Conservation (phyloP, 2,329 filamentous ascomycete genomes). For the Aspergillus sp. region DNA sequence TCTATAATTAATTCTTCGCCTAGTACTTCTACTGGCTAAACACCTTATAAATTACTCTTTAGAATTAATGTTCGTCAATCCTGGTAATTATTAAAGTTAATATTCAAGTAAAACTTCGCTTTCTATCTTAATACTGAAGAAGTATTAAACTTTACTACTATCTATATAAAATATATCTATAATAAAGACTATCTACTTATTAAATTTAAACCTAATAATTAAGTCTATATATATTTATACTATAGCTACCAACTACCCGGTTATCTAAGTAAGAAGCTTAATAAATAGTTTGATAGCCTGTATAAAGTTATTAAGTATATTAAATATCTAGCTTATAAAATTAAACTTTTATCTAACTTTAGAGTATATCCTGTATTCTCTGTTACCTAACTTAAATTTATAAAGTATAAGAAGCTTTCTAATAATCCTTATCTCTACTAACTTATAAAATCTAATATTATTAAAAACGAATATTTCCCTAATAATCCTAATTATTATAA, state of each 20-base stretch:
- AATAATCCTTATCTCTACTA: not conserved
- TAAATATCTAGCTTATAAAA: not conserved
- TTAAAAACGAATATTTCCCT: no score
- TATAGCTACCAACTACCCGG: not conserved
- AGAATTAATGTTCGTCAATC: not conserved
- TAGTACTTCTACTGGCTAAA: not conserved
- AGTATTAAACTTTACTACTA: no score
- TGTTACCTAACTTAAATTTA: not conserved
- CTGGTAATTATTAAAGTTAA: not conserved
- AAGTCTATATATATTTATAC: not conserved
- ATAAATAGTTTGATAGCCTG: not conserved
- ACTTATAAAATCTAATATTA: no score
- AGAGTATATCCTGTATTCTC: constrained; percentile 3
- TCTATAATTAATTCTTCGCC: not conserved
- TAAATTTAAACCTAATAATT: no score
- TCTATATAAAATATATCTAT: not conserved
- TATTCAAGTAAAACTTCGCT: not conserved
- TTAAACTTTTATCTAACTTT: constrained; percentile 12
- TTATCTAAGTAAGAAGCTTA: not conserved
- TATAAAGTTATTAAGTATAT: not conserved
- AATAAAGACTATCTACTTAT: no score
- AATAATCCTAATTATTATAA: no score
- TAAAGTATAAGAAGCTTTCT: not conserved
- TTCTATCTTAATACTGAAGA: no score
- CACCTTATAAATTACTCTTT: not conserved